Conservation (phyloP, 495 filamentous ascomycete species). For the Tirmania nivea region DNA sequence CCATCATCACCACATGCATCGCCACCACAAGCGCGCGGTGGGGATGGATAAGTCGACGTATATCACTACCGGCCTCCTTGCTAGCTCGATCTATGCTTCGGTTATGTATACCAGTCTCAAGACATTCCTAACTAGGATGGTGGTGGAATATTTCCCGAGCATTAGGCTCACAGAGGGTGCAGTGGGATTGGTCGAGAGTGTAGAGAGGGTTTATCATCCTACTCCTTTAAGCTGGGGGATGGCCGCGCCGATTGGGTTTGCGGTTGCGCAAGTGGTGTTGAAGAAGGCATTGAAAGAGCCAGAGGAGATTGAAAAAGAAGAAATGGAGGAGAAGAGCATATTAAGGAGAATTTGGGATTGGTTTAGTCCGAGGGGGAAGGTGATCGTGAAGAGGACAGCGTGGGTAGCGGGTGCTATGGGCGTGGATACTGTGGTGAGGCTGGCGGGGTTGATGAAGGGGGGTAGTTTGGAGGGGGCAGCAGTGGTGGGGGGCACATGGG, state of each 20-base stretch:
- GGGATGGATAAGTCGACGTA: neutral
- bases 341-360: neutral
- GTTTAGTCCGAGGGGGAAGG: neutral
- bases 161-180: neutral
- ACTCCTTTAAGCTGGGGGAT: neutral
- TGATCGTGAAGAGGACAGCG: neutral
- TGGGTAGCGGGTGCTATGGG: neutral
- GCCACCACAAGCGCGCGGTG: neutral
- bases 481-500: neutral
- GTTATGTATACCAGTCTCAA: neutral
- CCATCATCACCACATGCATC: neutral
- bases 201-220: neutral
- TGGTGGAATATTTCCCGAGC: neutral
- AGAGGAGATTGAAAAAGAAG: neutral
- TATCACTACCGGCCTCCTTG: neutral
- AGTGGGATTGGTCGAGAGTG: neutral
- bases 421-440: neutral
- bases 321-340: neutral
- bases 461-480: neutral
- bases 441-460: neutral
- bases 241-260: neutral
- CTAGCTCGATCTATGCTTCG: neutral
- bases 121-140: neutral
- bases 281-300: neutral
- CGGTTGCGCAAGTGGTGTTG: neutral